Evolutionary conservation across 2,329 filamentous ascomycete species (phyloP).

Genomic region (Ophiostoma ulmi): DNA sequence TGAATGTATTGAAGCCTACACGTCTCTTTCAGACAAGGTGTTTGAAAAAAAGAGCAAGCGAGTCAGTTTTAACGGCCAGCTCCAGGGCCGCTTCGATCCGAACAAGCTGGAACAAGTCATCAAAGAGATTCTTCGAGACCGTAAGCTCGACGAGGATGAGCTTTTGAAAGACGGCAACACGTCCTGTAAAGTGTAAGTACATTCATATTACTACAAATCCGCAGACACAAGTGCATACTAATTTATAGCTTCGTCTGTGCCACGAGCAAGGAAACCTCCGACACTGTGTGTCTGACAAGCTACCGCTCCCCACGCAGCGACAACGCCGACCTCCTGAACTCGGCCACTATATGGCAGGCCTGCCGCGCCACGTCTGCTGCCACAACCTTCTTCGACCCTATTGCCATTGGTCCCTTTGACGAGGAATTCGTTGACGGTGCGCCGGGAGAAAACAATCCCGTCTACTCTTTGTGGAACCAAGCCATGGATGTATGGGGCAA

Average conservation of each 20-base stretch:
- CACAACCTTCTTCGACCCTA: slow-evolving; percentile 28
- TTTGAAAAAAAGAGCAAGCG: slow-evolving; percentile 29
- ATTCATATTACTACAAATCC: background rate
- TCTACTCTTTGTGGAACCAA: slow-evolving; percentile 39
- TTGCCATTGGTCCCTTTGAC: slow-evolving; percentile 26
- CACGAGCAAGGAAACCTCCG: slow-evolving; percentile 26
- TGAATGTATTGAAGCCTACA: background rate
- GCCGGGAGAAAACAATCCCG: slow-evolving; percentile 41
- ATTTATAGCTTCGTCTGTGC: slow-evolving; percentile 30
- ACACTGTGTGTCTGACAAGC: slow-evolving; percentile 23
- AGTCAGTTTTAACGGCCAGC: slow-evolving; percentile 25
- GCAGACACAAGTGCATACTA: background rate
- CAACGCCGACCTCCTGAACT: slow-evolving; percentile 24
- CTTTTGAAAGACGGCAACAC: slow-evolving; percentile 26
- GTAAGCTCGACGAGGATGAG: slow-evolving; percentile 25
- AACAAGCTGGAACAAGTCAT: slow-evolving; percentile 26
- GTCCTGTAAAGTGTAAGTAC: slow-evolving; percentile 29
- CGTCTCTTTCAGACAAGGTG: slow-evolving; percentile 17
- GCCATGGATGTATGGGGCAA: slow-evolving; percentile 36
- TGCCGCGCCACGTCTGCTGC: slow-evolving; percentile 28
- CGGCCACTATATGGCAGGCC: slow-evolving; percentile 28
- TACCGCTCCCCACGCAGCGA: slow-evolving; percentile 22
- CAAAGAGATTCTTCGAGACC: slow-evolving; percentile 26
- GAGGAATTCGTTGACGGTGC: slow-evolving; percentile 38
- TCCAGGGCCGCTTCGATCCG: slow-evolving; percentile 28